phyloP scores from a whole-genome alignment of 257 asterid species.

The Solanum lycopersicoides region DNA sequence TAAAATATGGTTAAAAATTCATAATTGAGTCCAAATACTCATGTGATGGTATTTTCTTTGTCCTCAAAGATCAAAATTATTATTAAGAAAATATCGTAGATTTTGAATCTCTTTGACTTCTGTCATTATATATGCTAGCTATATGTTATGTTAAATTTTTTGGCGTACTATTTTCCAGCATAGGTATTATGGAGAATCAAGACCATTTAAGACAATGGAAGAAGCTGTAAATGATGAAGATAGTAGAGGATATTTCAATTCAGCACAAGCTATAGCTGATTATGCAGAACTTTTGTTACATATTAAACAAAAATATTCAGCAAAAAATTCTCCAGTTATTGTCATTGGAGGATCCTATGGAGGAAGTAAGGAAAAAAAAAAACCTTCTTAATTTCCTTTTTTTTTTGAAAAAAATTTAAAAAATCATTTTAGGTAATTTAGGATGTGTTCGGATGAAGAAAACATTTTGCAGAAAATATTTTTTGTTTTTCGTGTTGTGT shows the following conservation, averaged over 20 bases:
- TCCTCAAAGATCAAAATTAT: not conserved
- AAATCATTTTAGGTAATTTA: not conserved
- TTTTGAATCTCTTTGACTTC: not conserved
- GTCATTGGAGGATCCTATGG: constrained; percentile 77
- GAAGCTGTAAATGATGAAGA: constrained; percentile 28
- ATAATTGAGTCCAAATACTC: not conserved
- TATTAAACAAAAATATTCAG: constrained; percentile 31
- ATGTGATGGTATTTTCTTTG: not conserved
- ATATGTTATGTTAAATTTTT: not conserved
- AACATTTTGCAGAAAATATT: no score
- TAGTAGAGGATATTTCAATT: constrained; percentile 55
- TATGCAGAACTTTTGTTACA: constrained; percentile 54
- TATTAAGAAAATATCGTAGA: not conserved
- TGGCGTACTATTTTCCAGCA: constrained; percentile 25
- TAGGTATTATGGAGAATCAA: constrained; percentile 61
- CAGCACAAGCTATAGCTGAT: constrained; percentile 84
- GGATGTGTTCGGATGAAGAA: not conserved
- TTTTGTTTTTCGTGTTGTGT: not conserved
- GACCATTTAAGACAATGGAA: constrained; percentile 43
- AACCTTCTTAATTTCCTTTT: no score
- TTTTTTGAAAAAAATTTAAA: rapidly evolving
- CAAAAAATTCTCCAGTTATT: constrained; percentile 51
- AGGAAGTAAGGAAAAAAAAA: constrained; percentile 37
- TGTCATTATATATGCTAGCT: not conserved
- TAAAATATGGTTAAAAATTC: not conserved